Evolutionary conservation across 2,329 filamentous ascomycete genomes (phyloP), one percentile per base, ranked within the genome.

Genomic region (Truncatella angustata): DNA sequence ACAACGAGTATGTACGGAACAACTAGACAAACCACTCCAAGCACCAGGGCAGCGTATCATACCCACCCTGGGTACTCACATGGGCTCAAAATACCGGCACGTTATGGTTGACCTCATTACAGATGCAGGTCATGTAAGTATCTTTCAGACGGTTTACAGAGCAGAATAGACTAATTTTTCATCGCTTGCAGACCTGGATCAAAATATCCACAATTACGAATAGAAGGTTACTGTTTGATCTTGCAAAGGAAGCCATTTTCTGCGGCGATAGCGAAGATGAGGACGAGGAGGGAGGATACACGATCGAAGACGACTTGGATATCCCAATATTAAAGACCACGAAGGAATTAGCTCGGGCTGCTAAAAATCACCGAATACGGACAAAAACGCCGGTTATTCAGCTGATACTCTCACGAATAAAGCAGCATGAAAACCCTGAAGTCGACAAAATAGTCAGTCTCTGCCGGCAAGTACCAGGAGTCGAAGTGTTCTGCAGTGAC

Each of bases 181-280:
- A 14, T 12, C 9, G 21, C 21, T 40, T 18, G 21, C 40, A 44
- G 40, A 61, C 62, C 4, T 68, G 66, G 66, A 64, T 60, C 49
- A 68, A 67, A 50, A 61, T 68, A 20, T 68, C 65, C 3, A 61
- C 65, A 7, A 63, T 63, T 51, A 66, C 64, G 9, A 67, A 67
- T 44, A 63, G 58, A 36, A 58, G 61, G 30, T 46, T 68, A 1
- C 37, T 65, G 10, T 65, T 63, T 23, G 66, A 68, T 45, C 58
- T 68, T 50, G 65, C 66, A 16, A 66, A 64, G 44, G 65, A 66
- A 51, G 63, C 61, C 18, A 39, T 67, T 14, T 66, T 61, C 46
- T 61, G 59, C 44, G 61, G 62, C 16, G 64, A 66, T 9, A 64
- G 62, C 24, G 58, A 60, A 12, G 60, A 61, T 10, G 61, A 65